phyloP scores from a whole-genome alignment of 352 stramenopile species.

The Globisporangium acanthophoron region DNA sequence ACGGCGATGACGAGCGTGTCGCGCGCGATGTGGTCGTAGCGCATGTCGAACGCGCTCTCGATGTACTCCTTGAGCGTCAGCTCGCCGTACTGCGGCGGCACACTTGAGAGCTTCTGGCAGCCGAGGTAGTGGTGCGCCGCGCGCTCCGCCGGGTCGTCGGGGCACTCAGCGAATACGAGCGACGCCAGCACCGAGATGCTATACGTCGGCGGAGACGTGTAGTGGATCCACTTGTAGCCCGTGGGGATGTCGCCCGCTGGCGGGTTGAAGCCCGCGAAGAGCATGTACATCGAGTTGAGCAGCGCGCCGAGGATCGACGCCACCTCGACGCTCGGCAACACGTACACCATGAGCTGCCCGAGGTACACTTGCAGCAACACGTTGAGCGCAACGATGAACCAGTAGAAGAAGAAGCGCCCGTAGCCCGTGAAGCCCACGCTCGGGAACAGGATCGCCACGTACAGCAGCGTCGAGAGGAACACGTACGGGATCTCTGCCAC shows the following conservation, averaged over 20 bases:
- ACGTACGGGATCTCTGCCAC: conserved; percentile 77
- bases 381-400: conserved; percentile 37
- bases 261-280: conserved; percentile 50
- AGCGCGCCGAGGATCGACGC: conserved; percentile 36
- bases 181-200: conserved; percentile 31
- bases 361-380: conserved; percentile 45
- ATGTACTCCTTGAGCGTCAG: conserved; percentile 41
- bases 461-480: conserved; percentile 26
- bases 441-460: conserved; percentile 35
- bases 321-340: conserved; percentile 36
- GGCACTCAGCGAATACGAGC: conserved; percentile 34
- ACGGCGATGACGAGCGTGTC: conserved; percentile 25
- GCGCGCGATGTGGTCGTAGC: conserved; percentile 20
- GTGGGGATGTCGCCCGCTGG: conserved; percentile 31
- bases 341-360: conserved; percentile 42
- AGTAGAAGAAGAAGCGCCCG: conserved; percentile 33
- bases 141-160: conserved; percentile 7
- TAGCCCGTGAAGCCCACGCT: conserved; percentile 37
- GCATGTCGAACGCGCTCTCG: conserved; percentile 32
- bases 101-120: conserved; percentile 23
- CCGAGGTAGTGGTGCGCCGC: conserved; percentile 16
- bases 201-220: conserved; percentile 43
- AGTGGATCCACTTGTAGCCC: conserved; percentile 57
- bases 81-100: conserved; percentile 19
- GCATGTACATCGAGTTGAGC: conserved; percentile 53